Evolutionary conservation across 257 asterid genomes (phyloP).

Genomic region (Solanum arcanum): DNA sequence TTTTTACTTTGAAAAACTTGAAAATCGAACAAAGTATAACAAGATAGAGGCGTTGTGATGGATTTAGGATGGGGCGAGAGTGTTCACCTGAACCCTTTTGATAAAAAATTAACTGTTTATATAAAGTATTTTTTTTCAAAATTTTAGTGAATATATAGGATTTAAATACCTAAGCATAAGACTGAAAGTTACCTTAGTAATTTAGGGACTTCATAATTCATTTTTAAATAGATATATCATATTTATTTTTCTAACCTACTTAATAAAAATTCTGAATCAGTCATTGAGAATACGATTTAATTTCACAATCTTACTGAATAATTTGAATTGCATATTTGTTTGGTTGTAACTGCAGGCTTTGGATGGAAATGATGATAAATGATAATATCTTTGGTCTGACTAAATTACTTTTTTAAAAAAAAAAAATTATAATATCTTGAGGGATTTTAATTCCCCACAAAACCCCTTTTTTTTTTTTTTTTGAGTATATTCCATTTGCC

Average conservation of each 20-base stretch:
- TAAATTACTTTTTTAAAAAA: too few species aligned
- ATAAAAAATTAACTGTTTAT: too few species aligned
- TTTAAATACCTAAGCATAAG: neutral
- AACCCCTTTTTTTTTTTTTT: neutral
- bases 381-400: neutral
- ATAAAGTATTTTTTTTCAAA: too few species aligned
- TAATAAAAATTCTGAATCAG: too few species aligned
- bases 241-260: too few species aligned
- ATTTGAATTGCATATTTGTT: neutral
- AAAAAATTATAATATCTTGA: neutral
- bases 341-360: neutral
- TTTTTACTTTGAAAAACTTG: neutral
- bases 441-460: neutral
- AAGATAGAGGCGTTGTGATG: neutral
- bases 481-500: neutral
- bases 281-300: fast-evolving
- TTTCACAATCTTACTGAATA: neutral
- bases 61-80: neutral
- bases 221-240: too few species aligned
- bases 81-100: neutral
- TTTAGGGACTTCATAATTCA: too few species aligned
- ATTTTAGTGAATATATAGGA: too few species aligned
- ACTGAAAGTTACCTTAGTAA: too few species aligned
- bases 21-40: neutral
- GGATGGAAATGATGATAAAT: neutral